Evolutionary conservation across 148 eudicot genomes (phyloP), one percentile per base, ranked within the genome.

Genomic region (Amaranthus hypochondriacus): DNA sequence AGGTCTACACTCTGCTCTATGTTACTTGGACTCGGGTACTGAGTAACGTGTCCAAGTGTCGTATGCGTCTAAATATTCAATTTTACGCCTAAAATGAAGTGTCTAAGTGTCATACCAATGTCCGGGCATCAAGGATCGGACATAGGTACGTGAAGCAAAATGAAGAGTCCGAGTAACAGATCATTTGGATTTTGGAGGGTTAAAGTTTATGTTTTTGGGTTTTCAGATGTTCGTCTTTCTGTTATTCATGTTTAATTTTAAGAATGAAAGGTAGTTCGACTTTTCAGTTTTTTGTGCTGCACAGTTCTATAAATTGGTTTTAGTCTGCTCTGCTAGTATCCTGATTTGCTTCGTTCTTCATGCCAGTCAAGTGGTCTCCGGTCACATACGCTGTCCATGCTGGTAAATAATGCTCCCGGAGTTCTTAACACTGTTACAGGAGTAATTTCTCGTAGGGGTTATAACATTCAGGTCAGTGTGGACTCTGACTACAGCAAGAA

Each of bases 301-400:
- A 44, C 42, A 15, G 39, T 50, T n/a, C 59, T 57, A 46, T 14
- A 52, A 53, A 39, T 77, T 55, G 51, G 48, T 39, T 65, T 52
- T 60, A 9, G 55, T 14, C 28, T 72, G 15, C 47, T 65, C 55
- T n/a, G 48, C 69, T 48, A 65, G 46, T 6, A 18, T 49, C 46
- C 62, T 83, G 72, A 81, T 71, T 60, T 75, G 57, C 72, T 66
- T 61, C 58, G 74, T 78, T 48, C 58, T 66, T 57, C 70, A 49
- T 79, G 65, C 78, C 92, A 93, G 98, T 83, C 92, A 68, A 87
- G 81, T 75, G 98, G 98, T 62, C 73, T 84, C 71, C 86, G 82
- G 65, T 93, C 98, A 49, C 97, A 93, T 79, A 93, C 98, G 13
- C 74, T 93, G 68, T 86, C 86, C 72, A 88, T 93, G 90, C 85